Evolutionary conservation across 192 early-diverging fungal genomes (phyloP).

Genomic region (Fimicolochytrium jonesii): DNA sequence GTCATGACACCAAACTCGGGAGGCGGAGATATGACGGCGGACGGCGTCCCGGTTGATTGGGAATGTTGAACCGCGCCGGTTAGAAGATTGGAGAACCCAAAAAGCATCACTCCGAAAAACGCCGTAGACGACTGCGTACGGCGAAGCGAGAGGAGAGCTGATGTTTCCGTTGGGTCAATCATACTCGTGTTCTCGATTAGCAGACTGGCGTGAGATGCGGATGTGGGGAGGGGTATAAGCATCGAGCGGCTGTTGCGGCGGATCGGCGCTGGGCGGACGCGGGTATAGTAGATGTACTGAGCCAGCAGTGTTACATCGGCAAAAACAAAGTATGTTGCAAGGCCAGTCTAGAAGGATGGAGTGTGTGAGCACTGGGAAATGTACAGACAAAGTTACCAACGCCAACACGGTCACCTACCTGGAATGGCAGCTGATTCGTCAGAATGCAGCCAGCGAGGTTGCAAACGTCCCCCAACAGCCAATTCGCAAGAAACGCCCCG

Average conservation of each 20-base stretch:
- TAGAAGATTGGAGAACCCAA: background rate
- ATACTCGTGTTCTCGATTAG: too few relatives aligned
- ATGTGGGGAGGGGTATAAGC: background rate
- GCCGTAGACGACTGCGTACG: background rate
- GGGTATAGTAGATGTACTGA: constrained; percentile 37
- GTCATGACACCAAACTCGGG: too few relatives aligned
- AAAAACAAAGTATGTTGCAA: constrained; percentile 49
- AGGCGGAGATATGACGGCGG: too few relatives aligned
- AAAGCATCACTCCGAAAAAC: background rate
- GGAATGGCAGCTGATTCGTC: constrained; percentile 73
- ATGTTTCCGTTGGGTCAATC: background rate
- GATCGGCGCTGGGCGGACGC: background rate
- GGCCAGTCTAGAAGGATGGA: constrained; percentile 34
- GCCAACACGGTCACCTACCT: constrained; percentile 36
- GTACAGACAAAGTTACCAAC: too few relatives aligned
- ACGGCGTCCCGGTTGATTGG: too few relatives aligned
- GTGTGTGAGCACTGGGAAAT: too few relatives aligned
- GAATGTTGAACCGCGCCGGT: too few relatives aligned
- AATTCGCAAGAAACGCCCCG: constrained; percentile 56
- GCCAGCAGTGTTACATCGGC: constrained; percentile 31
- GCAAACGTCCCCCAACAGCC: constrained; percentile 67
- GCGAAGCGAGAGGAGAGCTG: background rate
- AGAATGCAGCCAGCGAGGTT: constrained; percentile 68
- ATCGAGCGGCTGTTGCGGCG: background rate
- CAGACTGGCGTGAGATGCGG: too few relatives aligned